These are phyloP conservation scores for Pisolithus sp. DNA, from an alignment of 768 basidiomycete genomes.

Conservation along the genomic window DNA sequence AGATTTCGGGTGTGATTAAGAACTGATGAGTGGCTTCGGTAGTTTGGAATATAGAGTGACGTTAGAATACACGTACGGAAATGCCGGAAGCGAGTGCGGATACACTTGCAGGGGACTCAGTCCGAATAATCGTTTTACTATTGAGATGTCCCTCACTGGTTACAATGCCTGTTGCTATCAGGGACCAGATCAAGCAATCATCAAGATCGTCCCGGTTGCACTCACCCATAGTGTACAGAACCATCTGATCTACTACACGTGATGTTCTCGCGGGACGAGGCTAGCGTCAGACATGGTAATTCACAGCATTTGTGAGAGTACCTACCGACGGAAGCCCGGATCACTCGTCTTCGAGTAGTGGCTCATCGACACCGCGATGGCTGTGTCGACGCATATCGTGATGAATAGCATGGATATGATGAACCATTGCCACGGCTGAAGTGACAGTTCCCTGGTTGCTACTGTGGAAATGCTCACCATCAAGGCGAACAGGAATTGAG, in stretches of 20 bases:
- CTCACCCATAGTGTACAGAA: neutral
- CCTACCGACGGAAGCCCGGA: neutral
- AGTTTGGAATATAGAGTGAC: neutral
- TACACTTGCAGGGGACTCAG: neutral
- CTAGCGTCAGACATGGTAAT: no score
- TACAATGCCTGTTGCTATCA: neutral
- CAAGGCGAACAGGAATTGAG: neutral
- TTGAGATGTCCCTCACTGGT: neutral
- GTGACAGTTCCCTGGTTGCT: neutral
- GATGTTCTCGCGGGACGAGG: neutral
- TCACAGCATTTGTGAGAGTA: neutral
- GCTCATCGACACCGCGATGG: neutral
- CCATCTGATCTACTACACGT: neutral
- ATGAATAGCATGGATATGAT: neutral
- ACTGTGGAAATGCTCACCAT: neutral
- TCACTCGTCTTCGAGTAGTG: neutral
- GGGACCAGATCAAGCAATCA: neutral
- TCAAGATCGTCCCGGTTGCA: neutral
- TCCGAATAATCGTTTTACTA: neutral
- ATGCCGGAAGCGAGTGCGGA: neutral
- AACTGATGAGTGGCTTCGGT: neutral
- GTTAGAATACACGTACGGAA: neutral
- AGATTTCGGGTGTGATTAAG: neutral
- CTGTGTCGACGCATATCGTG: neutral
- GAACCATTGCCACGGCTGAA: neutral